These are phyloP conservation scores for Phalaenopsis aphrodite DNA, from an alignment of 106 monocot genomes.

Conservation along the genomic window DNA sequence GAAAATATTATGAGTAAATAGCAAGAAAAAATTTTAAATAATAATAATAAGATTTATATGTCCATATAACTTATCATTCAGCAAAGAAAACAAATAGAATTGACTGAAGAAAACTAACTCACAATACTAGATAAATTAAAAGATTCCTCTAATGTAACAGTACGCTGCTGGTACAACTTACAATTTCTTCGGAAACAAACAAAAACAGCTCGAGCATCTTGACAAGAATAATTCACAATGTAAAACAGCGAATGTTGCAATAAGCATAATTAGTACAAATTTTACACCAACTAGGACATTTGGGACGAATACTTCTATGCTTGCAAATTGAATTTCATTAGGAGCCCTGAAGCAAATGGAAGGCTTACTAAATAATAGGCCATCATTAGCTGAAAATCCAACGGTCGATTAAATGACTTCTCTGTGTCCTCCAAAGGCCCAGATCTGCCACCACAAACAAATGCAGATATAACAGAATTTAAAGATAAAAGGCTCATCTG, in stretches of 20 bases:
- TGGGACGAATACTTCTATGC: not conserved
- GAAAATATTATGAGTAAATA: no score
- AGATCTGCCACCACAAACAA: not conserved
- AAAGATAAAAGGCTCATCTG: no score
- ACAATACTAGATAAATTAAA: not conserved
- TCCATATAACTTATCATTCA: no score
- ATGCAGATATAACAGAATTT: not conserved
- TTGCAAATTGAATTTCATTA: not conserved
- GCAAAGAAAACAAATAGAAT: no score
- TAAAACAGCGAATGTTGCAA: not conserved
- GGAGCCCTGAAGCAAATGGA: no score
- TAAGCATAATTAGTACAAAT: not conserved
- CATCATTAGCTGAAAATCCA: no score
- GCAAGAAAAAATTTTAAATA: no score
- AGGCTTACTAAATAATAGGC: no score
- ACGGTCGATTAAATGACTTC: not conserved
- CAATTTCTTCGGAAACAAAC: not conserved
- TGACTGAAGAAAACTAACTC: no score
- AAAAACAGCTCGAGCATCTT: not conserved
- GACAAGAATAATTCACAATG: not conserved
- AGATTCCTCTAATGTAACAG: not conserved
- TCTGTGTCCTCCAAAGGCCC: slow-evolving; percentile 15
- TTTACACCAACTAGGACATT: not conserved
- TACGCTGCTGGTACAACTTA: not conserved
- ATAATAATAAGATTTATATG: no score